phyloP scores from a whole-genome alignment of 2,329 filamentous ascomycete genomes.

The Pleurostoma richardsiae region DNA sequence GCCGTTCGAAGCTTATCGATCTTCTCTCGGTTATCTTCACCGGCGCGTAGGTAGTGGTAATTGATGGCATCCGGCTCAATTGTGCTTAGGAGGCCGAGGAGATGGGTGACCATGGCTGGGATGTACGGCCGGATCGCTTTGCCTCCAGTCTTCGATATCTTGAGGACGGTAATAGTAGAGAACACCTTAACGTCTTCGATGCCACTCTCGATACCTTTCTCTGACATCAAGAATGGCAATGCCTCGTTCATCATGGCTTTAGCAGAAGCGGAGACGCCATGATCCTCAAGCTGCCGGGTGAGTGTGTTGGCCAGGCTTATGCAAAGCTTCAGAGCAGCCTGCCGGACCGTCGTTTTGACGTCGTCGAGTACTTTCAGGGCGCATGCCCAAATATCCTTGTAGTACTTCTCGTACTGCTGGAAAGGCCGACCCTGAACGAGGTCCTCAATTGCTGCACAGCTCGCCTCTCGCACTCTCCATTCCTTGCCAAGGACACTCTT shows the following conservation, averaged over 20 bases:
- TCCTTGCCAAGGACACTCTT: slow-evolving; percentile 84
- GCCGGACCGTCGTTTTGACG: slow-evolving; percentile 85
- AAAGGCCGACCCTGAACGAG: slow-evolving; percentile 77
- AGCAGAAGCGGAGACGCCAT: slow-evolving; percentile 64
- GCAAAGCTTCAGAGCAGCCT: slow-evolving; percentile 76
- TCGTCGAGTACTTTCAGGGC: slow-evolving; percentile 92
- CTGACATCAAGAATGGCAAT: slow-evolving; percentile 83
- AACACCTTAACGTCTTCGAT: slow-evolving; percentile 85
- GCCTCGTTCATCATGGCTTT: slow-evolving; percentile 79
- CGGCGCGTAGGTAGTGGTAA: slow-evolving; percentile 85
- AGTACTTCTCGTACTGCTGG: slow-evolving; percentile 74
- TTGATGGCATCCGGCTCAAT: slow-evolving; percentile 87
- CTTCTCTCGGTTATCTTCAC: slow-evolving; percentile 80
- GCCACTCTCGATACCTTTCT: slow-evolving; percentile 82
- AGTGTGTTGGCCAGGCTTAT: slow-evolving; percentile 80
- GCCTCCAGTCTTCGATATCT: slow-evolving; percentile 88
- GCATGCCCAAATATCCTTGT: slow-evolving; percentile 78
- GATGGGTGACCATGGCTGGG: slow-evolving; percentile 72
- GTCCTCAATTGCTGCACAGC: slow-evolving; percentile 84
- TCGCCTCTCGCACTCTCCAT: slow-evolving; percentile 90
- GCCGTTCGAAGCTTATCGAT: slow-evolving; percentile 83
- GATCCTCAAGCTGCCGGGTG: slow-evolving; percentile 78
- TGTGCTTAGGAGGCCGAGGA: slow-evolving; percentile 78
- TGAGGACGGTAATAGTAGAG: slow-evolving; percentile 74
- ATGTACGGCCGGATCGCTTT: slow-evolving; percentile 75